phyloP scores from a whole-genome alignment of 2,329 filamentous ascomycete species.

The Cladosporium oxysporum region DNA sequence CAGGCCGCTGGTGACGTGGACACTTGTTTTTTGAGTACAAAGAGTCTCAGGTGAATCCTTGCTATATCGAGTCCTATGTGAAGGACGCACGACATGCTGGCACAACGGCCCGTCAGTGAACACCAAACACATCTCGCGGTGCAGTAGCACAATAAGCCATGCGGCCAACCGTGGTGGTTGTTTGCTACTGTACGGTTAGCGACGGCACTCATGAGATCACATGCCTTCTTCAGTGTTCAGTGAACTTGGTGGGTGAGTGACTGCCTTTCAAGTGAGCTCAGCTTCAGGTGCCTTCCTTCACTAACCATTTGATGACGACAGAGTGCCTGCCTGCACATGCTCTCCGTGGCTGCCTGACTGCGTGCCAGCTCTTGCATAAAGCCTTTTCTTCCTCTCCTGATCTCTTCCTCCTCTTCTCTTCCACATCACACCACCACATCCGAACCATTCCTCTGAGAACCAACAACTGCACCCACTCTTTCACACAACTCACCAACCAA shows the following conservation, averaged over 20 bases:
- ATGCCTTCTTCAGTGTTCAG: not conserved
- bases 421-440: conserved; percentile 8
- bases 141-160: not conserved
- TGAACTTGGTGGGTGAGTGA: not conserved
- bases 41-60: not conserved
- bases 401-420: conserved; percentile 19
- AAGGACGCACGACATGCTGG: not conserved
- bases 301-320: not conserved
- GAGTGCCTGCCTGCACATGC: not conserved
- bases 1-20: not conserved
- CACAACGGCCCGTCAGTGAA: not conserved
- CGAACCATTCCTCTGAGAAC: conserved; percentile 12
- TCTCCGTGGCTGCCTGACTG: not conserved
- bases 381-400: not conserved
- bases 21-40: not conserved
- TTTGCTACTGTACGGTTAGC: not conserved
- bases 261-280: not conserved
- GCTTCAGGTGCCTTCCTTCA: not conserved
- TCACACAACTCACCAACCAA: conserved; percentile 26
- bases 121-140: not conserved
- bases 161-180: not conserved
- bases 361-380: not conserved
- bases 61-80: not conserved
- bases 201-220: not conserved
- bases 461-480: conserved; percentile 15